Percentiles rank a stretch among this genome's conserved stretches.
These are phyloP conservation scores for Botrytis cinerea DNA, from an alignment of 2,329 filamentous ascomycete species.

Conservation along the genomic window DNA sequence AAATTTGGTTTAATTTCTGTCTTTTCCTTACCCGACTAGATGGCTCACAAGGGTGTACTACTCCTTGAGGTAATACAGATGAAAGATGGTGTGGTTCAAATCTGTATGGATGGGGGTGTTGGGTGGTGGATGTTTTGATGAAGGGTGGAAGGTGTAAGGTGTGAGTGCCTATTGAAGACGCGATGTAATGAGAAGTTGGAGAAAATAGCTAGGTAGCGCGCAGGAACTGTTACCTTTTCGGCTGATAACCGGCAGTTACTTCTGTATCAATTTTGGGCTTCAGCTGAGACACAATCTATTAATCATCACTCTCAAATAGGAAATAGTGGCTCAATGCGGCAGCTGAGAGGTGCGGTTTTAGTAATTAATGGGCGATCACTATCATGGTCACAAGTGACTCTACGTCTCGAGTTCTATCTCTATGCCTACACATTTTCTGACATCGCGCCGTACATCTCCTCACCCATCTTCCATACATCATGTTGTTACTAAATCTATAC, in stretches of 20 bases:
- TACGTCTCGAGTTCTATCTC: neutral
- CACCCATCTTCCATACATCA: too few species aligned
- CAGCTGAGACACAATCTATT: neutral
- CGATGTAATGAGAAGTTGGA: slow-evolving; percentile 11
- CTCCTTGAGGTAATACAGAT: slow-evolving; percentile 19
- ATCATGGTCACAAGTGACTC: neutral
- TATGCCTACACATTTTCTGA: neutral
- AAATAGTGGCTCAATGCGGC: neutral
- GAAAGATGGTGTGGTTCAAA: slow-evolving; percentile 15
- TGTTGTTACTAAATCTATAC: neutral
- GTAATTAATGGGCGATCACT: neutral
- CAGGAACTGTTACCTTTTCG: slow-evolving; percentile 13
- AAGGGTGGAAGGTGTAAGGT: slow-evolving; percentile 1
- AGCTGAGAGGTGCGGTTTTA: neutral
- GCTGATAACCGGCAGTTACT: slow-evolving; percentile 6
- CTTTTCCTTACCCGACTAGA: slow-evolving; percentile 18
- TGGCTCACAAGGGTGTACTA: slow-evolving; percentile 23
- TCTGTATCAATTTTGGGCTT: slow-evolving; percentile 6
- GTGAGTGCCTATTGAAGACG: slow-evolving; percentile 12
- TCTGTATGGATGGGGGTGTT: slow-evolving; percentile 6
- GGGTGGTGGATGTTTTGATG: slow-evolving; percentile 8
- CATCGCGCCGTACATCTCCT: neutral
- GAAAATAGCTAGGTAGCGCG: slow-evolving; percentile 7
- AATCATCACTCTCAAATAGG: neutral
- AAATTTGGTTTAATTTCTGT: slow-evolving; percentile 4